A percentile compares a stretch with the other conserved stretches of the same genome.
These are phyloP conservation scores for Phlebopus sp. DNA, from an alignment of 1,284 basidiomycete species.

Conservation along the genomic window DNA sequence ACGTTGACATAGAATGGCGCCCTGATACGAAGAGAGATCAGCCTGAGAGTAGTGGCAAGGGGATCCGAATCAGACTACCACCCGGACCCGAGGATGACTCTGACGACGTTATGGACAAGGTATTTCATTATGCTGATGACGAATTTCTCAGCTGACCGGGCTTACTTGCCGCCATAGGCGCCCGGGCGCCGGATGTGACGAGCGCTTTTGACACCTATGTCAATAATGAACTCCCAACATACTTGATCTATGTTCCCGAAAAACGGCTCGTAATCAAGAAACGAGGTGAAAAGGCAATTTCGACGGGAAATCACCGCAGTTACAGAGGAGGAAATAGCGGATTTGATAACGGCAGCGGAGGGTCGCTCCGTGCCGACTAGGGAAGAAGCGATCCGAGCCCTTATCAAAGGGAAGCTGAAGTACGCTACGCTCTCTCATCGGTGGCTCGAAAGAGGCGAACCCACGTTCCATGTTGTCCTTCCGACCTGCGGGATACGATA, in stretches of 20 bases:
- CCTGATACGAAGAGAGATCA: background rate
- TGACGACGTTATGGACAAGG: constrained; percentile 12
- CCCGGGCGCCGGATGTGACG: constrained; percentile 27
- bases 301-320: constrained; percentile 23
- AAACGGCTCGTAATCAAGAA: constrained; percentile 28
- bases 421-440: constrained; percentile 58
- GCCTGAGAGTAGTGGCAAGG: constrained; percentile 27
- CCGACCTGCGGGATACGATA: constrained; percentile 25
- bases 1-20: background rate
- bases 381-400: constrained; percentile 25
- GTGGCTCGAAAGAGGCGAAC: constrained; percentile 64
- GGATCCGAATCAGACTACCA: constrained; percentile 26
- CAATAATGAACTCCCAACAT: constrained; percentile 31
- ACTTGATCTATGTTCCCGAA: constrained; percentile 28
- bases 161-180: constrained; percentile 16
- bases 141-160: background rate
- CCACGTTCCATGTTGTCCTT: constrained; percentile 53
- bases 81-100: constrained; percentile 15
- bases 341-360: constrained; percentile 37
- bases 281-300: constrained; percentile 31
- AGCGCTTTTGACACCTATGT: constrained; percentile 17
- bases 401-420: constrained; percentile 51
- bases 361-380: constrained; percentile 44
- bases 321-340: constrained; percentile 26
- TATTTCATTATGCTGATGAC: background rate